Conservation (phyloP, 805 yeast species). For the Metschnikowia proteae region DNA sequence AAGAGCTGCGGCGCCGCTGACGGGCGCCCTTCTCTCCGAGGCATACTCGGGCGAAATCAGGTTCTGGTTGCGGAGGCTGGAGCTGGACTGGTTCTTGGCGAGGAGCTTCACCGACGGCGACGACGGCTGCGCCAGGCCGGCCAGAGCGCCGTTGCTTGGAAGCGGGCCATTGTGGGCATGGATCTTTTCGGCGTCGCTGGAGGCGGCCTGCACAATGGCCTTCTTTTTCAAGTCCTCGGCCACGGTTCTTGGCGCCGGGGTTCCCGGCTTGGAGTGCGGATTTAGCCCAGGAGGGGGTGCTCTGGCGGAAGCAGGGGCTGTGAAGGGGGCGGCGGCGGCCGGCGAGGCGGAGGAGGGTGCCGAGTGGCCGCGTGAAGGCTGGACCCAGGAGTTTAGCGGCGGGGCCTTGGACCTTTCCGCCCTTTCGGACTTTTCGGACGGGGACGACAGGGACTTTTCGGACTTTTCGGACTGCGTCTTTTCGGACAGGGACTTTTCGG, state of each 20-base stretch:
- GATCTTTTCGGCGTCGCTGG: background rate
- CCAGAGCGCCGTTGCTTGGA: slow-evolving; percentile 6
- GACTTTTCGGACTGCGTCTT: background rate
- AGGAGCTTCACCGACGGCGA: slow-evolving; percentile 1
- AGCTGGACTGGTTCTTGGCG: slow-evolving; percentile 1
- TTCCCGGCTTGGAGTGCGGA: slow-evolving; percentile 14
- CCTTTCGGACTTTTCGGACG: too few relatives aligned
- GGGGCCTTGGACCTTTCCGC: too few relatives aligned
- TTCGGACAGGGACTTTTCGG: too few relatives aligned
- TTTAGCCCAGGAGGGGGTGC: slow-evolving; percentile 20
- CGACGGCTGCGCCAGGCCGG: slow-evolving; percentile 1
- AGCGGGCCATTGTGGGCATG: background rate
- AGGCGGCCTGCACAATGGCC: slow-evolving; percentile 12
- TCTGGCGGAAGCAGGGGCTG: slow-evolving; percentile 6
- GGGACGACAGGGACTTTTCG: too few relatives aligned
- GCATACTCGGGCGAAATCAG: slow-evolving; percentile 10
- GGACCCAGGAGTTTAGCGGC: background rate
- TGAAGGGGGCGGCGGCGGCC: background rate
- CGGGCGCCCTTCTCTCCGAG: background rate
- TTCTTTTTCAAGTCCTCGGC: slow-evolving; percentile 19
- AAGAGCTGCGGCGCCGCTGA: slow-evolving; percentile 19
- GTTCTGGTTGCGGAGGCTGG: slow-evolving; percentile 3
- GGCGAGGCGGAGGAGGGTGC: background rate
- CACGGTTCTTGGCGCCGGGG: slow-evolving; percentile 10
- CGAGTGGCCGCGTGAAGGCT: background rate